A percentile compares a stretch with the other conserved stretches of the same genome.
phyloP scores from a whole-genome alignment of 2,329 filamentous ascomycete species.

The Alternaria brassicae region DNA sequence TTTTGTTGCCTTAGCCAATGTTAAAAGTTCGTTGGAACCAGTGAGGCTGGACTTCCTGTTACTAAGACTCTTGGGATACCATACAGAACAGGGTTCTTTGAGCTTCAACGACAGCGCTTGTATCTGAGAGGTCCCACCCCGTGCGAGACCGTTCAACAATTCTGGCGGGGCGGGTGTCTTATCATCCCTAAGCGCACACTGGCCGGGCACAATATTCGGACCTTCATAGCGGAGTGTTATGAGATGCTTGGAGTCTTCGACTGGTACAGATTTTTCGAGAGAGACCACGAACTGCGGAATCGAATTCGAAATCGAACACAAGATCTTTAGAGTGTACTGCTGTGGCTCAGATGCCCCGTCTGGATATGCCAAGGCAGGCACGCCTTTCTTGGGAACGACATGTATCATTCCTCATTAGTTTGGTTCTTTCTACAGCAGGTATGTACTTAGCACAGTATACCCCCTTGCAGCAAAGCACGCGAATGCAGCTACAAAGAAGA shows the following conservation, averaged over 20 bases:
- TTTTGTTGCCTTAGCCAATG: constrained; percentile 4
- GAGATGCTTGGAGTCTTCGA: constrained; percentile 1
- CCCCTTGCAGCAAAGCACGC: constrained; percentile 3
- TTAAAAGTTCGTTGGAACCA: background rate
- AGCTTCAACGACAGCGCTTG: constrained; percentile 5
- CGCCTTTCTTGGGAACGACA: constrained; percentile 11
- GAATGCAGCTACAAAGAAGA: constrained; percentile 6
- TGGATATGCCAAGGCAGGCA: constrained; percentile 7
- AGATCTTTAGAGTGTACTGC: constrained; percentile 3
- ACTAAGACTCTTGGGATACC: background rate
- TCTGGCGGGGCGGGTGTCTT: background rate
- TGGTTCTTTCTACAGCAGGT: background rate
- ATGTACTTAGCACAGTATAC: constrained; percentile 5
- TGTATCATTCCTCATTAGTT: constrained; percentile 1
- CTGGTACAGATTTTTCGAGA: background rate
- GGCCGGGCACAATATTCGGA: constrained; percentile 7
- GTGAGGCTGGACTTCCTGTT: background rate
- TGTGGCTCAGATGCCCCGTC: constrained; percentile 4
- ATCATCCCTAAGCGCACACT: background rate
- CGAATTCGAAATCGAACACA: background rate
- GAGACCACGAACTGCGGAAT: constrained; percentile 5
- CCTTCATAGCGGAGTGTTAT: constrained; percentile 10
- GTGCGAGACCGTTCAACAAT: background rate
- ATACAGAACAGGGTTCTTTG: constrained; percentile 8
- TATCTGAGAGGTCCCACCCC: background rate